phyloP scores from a whole-genome alignment of 2,329 filamentous ascomycete genomes.

The Niveomyces coronatus region DNA sequence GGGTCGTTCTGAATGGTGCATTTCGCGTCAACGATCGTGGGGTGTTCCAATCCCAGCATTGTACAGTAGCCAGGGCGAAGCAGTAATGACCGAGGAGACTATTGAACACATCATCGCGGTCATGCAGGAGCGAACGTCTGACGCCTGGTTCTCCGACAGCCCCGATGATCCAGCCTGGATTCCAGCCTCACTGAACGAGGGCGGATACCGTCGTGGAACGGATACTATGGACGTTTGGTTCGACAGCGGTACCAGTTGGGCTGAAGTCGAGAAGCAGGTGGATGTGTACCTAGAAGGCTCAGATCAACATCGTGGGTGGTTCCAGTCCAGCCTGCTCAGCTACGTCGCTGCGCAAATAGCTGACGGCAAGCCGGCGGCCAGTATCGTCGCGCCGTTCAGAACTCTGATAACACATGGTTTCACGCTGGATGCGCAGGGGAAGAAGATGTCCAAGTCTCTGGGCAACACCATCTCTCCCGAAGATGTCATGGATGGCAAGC shows the following conservation, averaged over 20 bases:
- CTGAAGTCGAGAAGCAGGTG: conserved; percentile 44
- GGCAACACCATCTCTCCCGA: conserved; percentile 77
- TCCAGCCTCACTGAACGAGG: conserved; percentile 46
- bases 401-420: conserved; percentile 94
- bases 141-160: conserved; percentile 88
- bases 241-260: conserved; percentile 94
- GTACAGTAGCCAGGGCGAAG: conserved; percentile 62
- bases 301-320: conserved; percentile 97
- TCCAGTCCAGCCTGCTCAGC: conserved; percentile 90
- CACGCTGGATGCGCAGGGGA: conserved; percentile 77
- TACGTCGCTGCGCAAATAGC: conserved; percentile 55
- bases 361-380: conserved; percentile 17
- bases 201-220: conserved; percentile 60
- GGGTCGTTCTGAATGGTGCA: conserved; percentile 92
- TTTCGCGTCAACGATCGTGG: conserved; percentile 92
- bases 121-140: conserved; percentile 67
- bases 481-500: conserved; percentile 74
- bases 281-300: conserved; percentile 91
- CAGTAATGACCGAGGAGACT: conserved; percentile 67
- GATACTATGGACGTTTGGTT: conserved; percentile 99
- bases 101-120: conserved; percentile 77
- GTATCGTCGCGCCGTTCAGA: conserved; percentile 58
- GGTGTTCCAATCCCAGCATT: conserved; percentile 91
- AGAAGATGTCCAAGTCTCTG: conserved; percentile 97
- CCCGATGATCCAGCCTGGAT: conserved; percentile 71